Base-by-base conservation (phyloP, 2,329 filamentous ascomycete species). In the Fusarium acutatum region DNA sequence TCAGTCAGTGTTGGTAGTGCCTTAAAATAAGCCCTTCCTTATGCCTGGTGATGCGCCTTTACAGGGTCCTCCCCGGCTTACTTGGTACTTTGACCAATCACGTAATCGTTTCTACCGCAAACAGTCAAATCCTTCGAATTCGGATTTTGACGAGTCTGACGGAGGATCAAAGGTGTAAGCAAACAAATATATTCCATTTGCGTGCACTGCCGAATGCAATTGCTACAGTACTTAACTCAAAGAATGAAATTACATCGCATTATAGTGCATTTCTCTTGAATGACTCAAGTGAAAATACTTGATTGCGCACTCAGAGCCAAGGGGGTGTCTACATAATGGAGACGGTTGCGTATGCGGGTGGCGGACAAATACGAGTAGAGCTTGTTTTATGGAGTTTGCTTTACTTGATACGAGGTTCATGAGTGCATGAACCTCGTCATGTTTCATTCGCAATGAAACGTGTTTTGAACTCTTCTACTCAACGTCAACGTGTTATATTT, bases 361-460 rank as follows among this genome's bases (percentile, higher is more conserved):
- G 62, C 62, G 67, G 70, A 34, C 30, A 35, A 50, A 67, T 60
- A 44, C 63, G 66, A 63, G 61, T 65, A 47, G 61, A 60, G 69
- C 58, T 66, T 64, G 60, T 69, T 73, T 62, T 59, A 56, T 54
- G 49, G 66, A 59, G 54, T 64, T 68, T 69, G 35, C 56, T 73
- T 49, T 71, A 71, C 49, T 73, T 67, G 65, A 73, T 73, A 73
- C 70, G 70, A 73, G 70, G 60, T 38, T 22, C 22, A 41, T 46
- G 15, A 43, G 37, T 20, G 69, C 65, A 72, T 72, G n/a, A 64
- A 61, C 46, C 57, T 49, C 44, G 41, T 37, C 47, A 46, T 62
- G 69, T 73, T 72, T 73, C 69, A 69, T 72, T 73, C 56, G 47
- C 34, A 59, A 67, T 71, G 67, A 71, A 70, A 71, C 60, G 41